Conservation (phyloP, 805 yeast species). For the Zygosaccharomyces rouxii region DNA sequence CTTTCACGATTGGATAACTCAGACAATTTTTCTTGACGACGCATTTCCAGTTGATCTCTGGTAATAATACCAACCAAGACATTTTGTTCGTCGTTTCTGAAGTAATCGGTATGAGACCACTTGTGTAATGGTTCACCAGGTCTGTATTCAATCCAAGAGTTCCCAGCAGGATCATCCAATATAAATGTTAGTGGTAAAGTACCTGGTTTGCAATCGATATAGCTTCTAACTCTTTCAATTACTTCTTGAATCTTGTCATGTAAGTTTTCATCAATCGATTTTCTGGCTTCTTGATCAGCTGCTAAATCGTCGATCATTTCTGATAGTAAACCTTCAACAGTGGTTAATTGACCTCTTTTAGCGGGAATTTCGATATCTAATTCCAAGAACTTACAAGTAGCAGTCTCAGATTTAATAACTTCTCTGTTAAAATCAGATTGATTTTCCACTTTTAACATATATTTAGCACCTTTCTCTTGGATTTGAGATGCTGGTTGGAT, state of each 20-base stretch:
- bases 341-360: conserved; percentile 87
- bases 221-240: conserved; percentile 53
- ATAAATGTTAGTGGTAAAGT: conserved; percentile 72
- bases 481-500: conserved; percentile 93
- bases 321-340: conserved; percentile 79
- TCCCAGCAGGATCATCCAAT: conserved; percentile 93
- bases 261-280: conserved; percentile 66
- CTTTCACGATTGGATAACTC: conserved; percentile 37
- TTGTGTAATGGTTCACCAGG: conserved; percentile 88
- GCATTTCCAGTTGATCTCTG: conserved; percentile 47
- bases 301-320: conserved; percentile 81
- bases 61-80: conserved; percentile 77
- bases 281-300: conserved; percentile 77
- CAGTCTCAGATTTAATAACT: conserved; percentile 85
- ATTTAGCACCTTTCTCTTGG: conserved; percentile 81
- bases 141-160: conserved; percentile 88
- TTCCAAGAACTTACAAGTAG: conserved; percentile 73
- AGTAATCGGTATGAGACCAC: conserved; percentile 81
- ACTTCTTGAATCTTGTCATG: conserved; percentile 72
- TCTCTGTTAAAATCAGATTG: conserved; percentile 80
- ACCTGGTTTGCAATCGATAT: conserved; percentile 61
- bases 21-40: conserved; percentile 33
- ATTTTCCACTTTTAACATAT: conserved; percentile 61
- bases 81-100: conserved; percentile 84
- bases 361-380: conserved; percentile 94